Evolutionary conservation across 257 asterid species (phyloP).

Genomic region (Salvia miltiorrhiza): DNA sequence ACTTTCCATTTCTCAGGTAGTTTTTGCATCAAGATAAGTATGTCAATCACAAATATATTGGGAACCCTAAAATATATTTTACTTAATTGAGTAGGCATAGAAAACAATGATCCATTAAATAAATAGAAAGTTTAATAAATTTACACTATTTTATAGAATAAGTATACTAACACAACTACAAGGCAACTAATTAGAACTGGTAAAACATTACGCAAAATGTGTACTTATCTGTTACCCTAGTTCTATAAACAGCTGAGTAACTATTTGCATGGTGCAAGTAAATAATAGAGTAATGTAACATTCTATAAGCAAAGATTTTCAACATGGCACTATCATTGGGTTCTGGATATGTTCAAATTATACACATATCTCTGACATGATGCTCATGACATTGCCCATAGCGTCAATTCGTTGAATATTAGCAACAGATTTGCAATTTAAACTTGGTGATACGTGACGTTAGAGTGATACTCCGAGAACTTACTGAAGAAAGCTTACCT

Average conservation of each 20-base stretch:
- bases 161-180: neutral
- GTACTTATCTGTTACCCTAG: neutral
- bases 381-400: neutral
- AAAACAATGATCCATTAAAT: neutral
- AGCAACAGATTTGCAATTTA: neutral
- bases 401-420: neutral
- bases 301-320: neutral
- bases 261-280: neutral
- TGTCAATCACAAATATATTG: neutral
- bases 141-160: neutral
- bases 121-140: neutral
- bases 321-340: constrained; percentile 5
- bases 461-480: neutral
- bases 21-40: neutral
- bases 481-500: constrained; percentile 42
- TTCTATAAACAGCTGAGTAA: neutral
- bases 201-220: neutral
- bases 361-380: constrained; percentile 6
- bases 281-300: neutral
- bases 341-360: neutral
- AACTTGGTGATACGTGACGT: neutral
- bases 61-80: neutral
- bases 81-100: neutral
- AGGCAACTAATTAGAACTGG: constrained; percentile 8
- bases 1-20: neutral